Evolutionary conservation across 805 yeast species (phyloP), one percentile per base, ranked within the genome.

Genomic region (Komagataella pastoris): DNA sequence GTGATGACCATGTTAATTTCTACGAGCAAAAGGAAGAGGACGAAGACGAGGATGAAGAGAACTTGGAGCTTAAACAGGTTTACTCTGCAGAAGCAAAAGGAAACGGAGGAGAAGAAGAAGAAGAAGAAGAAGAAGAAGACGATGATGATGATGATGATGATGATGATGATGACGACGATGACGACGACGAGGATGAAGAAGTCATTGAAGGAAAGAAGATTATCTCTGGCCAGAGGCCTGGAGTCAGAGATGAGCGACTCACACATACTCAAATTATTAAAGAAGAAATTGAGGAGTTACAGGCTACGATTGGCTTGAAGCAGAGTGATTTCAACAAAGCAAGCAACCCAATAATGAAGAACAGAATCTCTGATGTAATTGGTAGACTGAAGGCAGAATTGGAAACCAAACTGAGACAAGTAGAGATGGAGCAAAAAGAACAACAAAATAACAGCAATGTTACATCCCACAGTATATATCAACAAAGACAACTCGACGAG

Each of bases 281-380:
- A 54, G 98, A 91, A 65, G 97, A 90, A 64, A 82, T 93, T 53
- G 68, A 74, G 6, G 99, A 93, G 61, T 73, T 93, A 54, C 89
- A 86, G 62, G 59, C 75, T 14, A 89, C 91, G 0, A 83, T 93
- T 50, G 79, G 75, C 51, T 83, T 82, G 59, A 90, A 91, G 60
- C 80, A 79, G 63, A 73, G 74, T 48, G 89, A 86, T 59, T 77
- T 88, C 49, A 79, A 75, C 18, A 81, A 82, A 57, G 89, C 90
- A 17, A 75, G 81, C 49, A 88, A 88, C 62, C 90, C 91, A 58
- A 83, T 91, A 68, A 75, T 93, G 79, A 81, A 83, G 61, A 85
- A 83, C 65, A 83, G 97, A 68, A 86, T 90, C 63, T 75, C 83
- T 59, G 93, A 85, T 56, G 89, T 85, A 50, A 85, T 88, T 50